Evolutionary conservation across 75 land plant genomes (phyloP).

Genomic region (Picea sitchensis): DNA sequence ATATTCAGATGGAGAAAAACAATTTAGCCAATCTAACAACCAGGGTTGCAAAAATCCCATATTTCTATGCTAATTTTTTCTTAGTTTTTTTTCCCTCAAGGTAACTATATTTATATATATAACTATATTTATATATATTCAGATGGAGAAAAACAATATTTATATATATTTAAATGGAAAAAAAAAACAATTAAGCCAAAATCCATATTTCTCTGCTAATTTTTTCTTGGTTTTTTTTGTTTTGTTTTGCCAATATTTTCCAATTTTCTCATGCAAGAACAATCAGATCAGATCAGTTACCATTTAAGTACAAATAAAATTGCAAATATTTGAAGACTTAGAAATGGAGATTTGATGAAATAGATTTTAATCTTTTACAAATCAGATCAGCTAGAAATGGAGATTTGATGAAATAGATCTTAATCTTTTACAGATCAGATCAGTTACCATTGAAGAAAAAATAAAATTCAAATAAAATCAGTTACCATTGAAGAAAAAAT

Average conservation of each 20-base stretch:
- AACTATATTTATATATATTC: background rate
- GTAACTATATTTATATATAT: background rate
- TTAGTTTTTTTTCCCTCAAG: constrained; percentile 9
- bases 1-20: background rate
- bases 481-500: background rate
- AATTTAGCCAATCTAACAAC: background rate
- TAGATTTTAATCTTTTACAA: background rate
- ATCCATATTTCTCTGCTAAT: background rate
- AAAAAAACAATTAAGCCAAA: background rate
- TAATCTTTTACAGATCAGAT: background rate
- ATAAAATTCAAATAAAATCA: too few relatives aligned
- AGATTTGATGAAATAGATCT: background rate
- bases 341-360: background rate
- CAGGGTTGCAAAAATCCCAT: background rate
- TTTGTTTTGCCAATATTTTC: too few relatives aligned
- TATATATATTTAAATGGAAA: background rate
- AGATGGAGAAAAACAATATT: background rate
- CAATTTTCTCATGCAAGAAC: too few relatives aligned
- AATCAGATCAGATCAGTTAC: background rate
- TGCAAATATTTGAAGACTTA: background rate
- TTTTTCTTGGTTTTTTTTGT: background rate
- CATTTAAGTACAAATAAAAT: background rate
- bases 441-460: too few relatives aligned
- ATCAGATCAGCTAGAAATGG: too few relatives aligned
- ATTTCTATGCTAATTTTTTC: too few relatives aligned